Evolutionary conservation across 768 basidiomycete genomes (phyloP), one percentile per base, ranked within the genome.

Genomic region (Lyophyllum decastes): DNA sequence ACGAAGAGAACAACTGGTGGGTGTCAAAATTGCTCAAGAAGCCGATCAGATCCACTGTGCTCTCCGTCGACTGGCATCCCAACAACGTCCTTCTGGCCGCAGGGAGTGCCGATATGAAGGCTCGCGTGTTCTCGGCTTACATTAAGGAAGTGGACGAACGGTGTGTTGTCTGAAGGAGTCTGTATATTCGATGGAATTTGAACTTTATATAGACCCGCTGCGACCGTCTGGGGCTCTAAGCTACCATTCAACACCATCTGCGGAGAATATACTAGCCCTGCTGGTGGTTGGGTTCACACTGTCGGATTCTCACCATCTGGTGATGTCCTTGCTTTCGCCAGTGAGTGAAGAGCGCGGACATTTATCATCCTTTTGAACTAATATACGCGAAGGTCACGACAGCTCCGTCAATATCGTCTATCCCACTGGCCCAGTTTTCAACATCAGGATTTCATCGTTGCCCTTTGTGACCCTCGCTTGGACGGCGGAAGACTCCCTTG

Each of bases 1-100:
- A 99, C 70, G 82, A 90, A 10, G 97, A 99, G 78, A 95, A 91
- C 75, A 91, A 99, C 72, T 99, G 97, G 97, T 99, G 97, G 97
- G 93, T 97, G 3, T 89, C 95, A 17, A 94, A 93, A 70, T 90
- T 90, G 58, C 78, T 99, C 71, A 99, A 98, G 87, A 98, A 98
- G 74, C 97, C 97, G 24, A 90, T 99, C 67, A 77, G 94, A 61
- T 94, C 94, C 4, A 99, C 97, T 0, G 95, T 99, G 14, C 79
- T 98, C 41, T 86, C 88, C 4, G 78, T 99, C 64, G 96, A 98
- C 64, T 99, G 97, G 97, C 97, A 99, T 70, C 95, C 97, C 25
- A 98, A 98, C 81, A 98, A 97, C 69, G 95, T 98, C 14, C 80
- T 99, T 6, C 86, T 99, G 25, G 97, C 96, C 4, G 91, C 96